Base-by-base conservation (phyloP, 2,329 filamentous ascomycete genomes). In the Knoxdaviesia proteae region DNA sequence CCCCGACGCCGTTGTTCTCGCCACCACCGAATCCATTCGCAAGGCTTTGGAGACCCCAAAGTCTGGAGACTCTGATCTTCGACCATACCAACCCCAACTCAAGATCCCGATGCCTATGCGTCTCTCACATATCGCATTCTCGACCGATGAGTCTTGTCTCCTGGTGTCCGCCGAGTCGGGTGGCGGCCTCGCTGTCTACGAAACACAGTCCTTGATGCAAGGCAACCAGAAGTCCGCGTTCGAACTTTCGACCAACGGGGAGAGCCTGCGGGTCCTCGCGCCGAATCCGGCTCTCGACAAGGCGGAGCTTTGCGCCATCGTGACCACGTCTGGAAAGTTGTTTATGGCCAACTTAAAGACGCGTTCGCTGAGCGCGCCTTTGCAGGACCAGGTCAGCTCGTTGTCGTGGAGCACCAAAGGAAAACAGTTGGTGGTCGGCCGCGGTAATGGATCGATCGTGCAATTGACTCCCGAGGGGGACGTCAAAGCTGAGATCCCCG, bases 351-450 rank as follows among this genome's bases (percentile, higher is more conserved):
- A 94, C 56, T 58, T 98, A 46, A 77, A 80, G 52, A 70, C 77
- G 35, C 68, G 70, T 40, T 66, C 66, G 20, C 74, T 74, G 48
- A 83, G 82, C 34, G 69, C 62, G 48, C 64, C 52, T 1, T 64
- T 93, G 48, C 83, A 78, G 52, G 65, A 71, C 32, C 77, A 80
- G 40, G 87, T 93, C 32, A 86, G 78, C 54, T 90, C 81, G 52
- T 71, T 84, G 5, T 79, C 82, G 44, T 98, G 92, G 90, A 98
- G 90, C 57, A 80, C 75, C 47, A 84, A 79, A 55, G 90, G 90
- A 39, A 98, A 94, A 57, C 88, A 96, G 56, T 65, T 98, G 38
- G 78, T 93, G 38, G 87, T 84, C 49, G 90, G 92, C 10, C 65
- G 90, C 50, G 76, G 68, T 6, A 75, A 94, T 58, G 90, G 90